phyloP scores from a whole-genome alignment of 768 basidiomycete genomes.

The Dendrothele bispora region DNA sequence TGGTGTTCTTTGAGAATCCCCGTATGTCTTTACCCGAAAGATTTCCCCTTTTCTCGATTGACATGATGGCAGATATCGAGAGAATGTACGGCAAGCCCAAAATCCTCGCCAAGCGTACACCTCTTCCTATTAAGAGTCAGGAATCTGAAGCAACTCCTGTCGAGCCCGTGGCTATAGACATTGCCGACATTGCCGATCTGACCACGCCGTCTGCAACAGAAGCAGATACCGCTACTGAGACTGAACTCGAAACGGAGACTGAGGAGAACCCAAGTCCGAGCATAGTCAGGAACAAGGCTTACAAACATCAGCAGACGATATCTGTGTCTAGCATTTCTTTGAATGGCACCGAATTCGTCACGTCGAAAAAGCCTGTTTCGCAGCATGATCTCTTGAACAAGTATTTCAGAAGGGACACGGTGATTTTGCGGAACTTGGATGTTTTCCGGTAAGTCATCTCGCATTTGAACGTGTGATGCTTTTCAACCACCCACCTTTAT shows the following conservation, averaged over 20 bases:
- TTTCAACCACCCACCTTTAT: not conserved
- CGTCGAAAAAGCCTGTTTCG: slow-evolving; percentile 48
- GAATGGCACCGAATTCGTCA: slow-evolving; percentile 10
- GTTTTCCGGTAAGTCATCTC: slow-evolving; percentile 64
- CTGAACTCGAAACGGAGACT: slow-evolving; percentile 62
- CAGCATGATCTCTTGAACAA: slow-evolving; percentile 88
- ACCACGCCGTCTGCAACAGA: slow-evolving; percentile 69
- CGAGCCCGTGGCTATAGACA: slow-evolving; percentile 15
- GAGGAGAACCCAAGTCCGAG: slow-evolving; percentile 29
- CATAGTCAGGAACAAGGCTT: slow-evolving; percentile 14
- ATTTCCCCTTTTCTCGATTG: not conserved
- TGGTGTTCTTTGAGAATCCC: slow-evolving; percentile 95
- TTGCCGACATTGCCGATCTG: slow-evolving; percentile 27
- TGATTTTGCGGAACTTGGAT: slow-evolving; percentile 82
- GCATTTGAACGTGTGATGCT: not conserved
- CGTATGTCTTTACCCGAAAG: slow-evolving; percentile 54
- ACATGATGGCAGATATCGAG: slow-evolving; percentile 71
- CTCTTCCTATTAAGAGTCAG: slow-evolving; percentile 36
- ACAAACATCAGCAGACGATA: slow-evolving; percentile 29
- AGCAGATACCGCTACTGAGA: slow-evolving; percentile 73
- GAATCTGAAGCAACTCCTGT: slow-evolving; percentile 9
- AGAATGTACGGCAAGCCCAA: slow-evolving; percentile 92
- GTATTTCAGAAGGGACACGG: slow-evolving; percentile 87
- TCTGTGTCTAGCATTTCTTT: slow-evolving; percentile 16
- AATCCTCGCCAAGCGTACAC: slow-evolving; percentile 82